Conservation (phyloP, 495 filamentous ascomycete genomes). For the Lasiosphaeria miniovina region DNA sequence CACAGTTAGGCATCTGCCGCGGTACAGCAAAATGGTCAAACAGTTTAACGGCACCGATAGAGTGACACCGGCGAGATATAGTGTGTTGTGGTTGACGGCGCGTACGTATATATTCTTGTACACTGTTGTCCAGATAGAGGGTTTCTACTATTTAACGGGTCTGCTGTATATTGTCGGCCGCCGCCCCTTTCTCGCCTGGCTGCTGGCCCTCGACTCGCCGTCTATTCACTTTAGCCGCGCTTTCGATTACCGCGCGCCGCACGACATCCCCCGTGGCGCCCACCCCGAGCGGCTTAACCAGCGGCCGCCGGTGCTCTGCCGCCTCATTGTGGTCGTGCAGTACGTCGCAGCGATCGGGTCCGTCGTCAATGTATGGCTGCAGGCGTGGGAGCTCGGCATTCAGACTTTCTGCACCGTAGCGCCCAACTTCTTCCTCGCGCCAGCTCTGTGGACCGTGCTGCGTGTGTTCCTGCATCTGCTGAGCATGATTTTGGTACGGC, state of each 20-base stretch:
- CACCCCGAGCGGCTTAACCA: background rate
- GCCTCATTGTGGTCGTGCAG: constrained; percentile 7
- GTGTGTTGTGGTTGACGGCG: no score
- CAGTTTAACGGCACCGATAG: no score
- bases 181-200: constrained; percentile 18
- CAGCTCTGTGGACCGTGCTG: constrained; percentile 14
- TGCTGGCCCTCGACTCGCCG: constrained; percentile 19
- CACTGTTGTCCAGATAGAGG: no score
- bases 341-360: constrained; percentile 12
- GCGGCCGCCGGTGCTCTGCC: background rate
- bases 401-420: constrained; percentile 13
- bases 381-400: constrained; percentile 17
- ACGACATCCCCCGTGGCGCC: constrained; percentile 11
- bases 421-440: constrained; percentile 11
- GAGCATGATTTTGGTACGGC: constrained; percentile 8
- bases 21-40: no score
- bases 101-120: no score
- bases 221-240: constrained; percentile 21
- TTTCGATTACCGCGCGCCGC: constrained; percentile 21
- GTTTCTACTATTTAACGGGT: no score
- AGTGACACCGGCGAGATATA: no score
- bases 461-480: constrained; percentile 11
- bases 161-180: constrained; percentile 15
- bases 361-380: constrained; percentile 1
- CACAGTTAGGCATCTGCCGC: background rate